These are phyloP conservation scores for Leptoxyphium fumago DNA, from an alignment of 2,329 filamentous ascomycete species.

Conservation along the genomic window DNA sequence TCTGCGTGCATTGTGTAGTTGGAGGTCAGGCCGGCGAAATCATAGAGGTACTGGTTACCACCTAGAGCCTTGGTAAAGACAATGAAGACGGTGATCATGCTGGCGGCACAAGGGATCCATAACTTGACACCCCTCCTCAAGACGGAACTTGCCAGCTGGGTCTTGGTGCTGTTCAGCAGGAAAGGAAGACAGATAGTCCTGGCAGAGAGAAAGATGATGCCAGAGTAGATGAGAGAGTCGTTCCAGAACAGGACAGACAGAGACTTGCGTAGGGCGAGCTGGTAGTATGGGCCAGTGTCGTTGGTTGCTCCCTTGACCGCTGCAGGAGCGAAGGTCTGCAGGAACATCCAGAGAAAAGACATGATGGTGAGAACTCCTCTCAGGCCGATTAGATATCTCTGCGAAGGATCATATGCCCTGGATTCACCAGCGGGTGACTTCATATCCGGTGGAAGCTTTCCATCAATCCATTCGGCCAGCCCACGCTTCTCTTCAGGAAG, in stretches of 20 bases:
- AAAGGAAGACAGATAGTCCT: slow-evolving; percentile 27
- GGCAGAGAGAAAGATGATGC: slow-evolving; percentile 30
- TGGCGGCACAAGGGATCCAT: slow-evolving; percentile 26
- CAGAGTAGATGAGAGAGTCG: slow-evolving; percentile 29
- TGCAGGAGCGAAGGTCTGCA: slow-evolving; percentile 27
- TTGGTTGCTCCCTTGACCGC: slow-evolving; percentile 24
- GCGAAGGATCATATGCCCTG: slow-evolving; percentile 2
- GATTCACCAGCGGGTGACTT: neutral
- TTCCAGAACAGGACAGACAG: slow-evolving; percentile 33
- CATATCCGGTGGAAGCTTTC: neutral
- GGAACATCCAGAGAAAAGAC: slow-evolving; percentile 30
- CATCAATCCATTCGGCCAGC: neutral
- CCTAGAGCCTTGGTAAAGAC: slow-evolving; percentile 16
- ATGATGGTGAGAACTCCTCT: slow-evolving; percentile 27
- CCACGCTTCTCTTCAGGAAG: neutral
- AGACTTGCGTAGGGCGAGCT: slow-evolving; percentile 27
- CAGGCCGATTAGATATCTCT: slow-evolving; percentile 25
- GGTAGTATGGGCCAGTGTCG: slow-evolving; percentile 20
- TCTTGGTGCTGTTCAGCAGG: slow-evolving; percentile 19
- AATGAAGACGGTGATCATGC: slow-evolving; percentile 23
- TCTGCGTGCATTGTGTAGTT: slow-evolving; percentile 19
- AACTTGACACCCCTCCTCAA: slow-evolving; percentile 28
- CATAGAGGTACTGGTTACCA: slow-evolving; percentile 17
- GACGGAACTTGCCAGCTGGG: slow-evolving; percentile 22
- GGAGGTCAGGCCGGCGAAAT: slow-evolving; percentile 20